Conservation (phyloP, 1,284 basidiomycete species). For the Kwoniella shivajii region DNA sequence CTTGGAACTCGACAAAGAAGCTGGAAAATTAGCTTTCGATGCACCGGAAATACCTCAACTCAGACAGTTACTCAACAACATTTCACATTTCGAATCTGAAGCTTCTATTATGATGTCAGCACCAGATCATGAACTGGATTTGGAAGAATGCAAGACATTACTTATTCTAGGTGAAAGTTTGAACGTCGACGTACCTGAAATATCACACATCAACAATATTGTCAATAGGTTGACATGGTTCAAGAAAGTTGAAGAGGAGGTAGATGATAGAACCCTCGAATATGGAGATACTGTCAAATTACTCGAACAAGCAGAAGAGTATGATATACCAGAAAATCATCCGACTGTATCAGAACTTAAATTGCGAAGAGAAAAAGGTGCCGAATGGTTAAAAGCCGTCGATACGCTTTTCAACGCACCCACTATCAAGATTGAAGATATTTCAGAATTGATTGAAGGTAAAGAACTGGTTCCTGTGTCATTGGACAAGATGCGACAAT, state of each 20-base stretch:
- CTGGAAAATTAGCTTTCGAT: constrained; percentile 49
- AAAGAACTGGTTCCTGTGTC: constrained; percentile 36
- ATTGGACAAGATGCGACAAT: constrained; percentile 34
- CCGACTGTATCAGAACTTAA: constrained; percentile 36
- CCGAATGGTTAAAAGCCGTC: constrained; percentile 29
- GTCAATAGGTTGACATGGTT: constrained; percentile 49
- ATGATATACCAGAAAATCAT: constrained; percentile 37
- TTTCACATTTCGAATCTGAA: constrained; percentile 42
- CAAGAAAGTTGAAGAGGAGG: constrained; percentile 44
- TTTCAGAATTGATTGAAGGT: constrained; percentile 31
- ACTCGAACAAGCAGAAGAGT: constrained; percentile 39
- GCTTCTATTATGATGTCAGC: constrained; percentile 36
- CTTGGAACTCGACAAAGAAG: constrained; percentile 36
- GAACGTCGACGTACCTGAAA: constrained; percentile 48
- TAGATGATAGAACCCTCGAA: constrained; percentile 48
- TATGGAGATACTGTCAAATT: constrained; percentile 42
- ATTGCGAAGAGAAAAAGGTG: constrained; percentile 27
- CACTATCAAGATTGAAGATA: constrained; percentile 29
- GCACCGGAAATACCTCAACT: constrained; percentile 49
- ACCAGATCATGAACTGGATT: constrained; percentile 37
- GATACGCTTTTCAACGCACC: constrained; percentile 27
- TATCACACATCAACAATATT: constrained; percentile 35
- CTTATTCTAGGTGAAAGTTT: constrained; percentile 48
- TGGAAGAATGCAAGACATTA: constrained; percentile 37
- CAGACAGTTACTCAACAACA: constrained; percentile 36